These are phyloP conservation scores for Hemileccinum rubropunctum DNA, from an alignment of 768 basidiomycete species.

Conservation along the genomic window DNA sequence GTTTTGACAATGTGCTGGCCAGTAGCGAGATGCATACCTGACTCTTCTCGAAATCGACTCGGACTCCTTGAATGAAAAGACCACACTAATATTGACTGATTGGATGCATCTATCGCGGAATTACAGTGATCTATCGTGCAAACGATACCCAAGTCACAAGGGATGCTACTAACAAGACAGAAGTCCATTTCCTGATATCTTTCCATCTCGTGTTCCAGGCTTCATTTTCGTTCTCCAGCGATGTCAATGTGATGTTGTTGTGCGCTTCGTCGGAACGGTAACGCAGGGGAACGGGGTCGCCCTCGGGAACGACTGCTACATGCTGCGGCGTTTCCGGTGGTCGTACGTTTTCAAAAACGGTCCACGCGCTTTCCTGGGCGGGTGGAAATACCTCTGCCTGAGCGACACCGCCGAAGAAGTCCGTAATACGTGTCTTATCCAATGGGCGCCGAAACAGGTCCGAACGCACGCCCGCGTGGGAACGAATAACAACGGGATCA, in stretches of 20 bases:
- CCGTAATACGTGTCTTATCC: conserved; percentile 64
- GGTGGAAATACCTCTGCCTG: conserved; percentile 65
- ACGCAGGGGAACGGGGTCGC: not conserved
- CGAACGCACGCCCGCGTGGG: conserved; percentile 85
- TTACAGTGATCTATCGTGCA: conserved; percentile 9
- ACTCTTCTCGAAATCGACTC: not conserved
- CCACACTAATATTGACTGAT: not conserved
- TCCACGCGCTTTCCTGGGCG: conserved; percentile 1
- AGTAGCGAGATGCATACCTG: not conserved
- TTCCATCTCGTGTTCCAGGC: conserved; percentile 22
- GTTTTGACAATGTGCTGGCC: not conserved
- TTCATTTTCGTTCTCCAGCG: not conserved
- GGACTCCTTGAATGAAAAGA: not conserved
- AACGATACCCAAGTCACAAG: conserved; percentile 31
- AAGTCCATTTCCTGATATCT: conserved; percentile 28
- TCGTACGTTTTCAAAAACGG: not conserved
- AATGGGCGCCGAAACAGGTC: conserved; percentile 74
- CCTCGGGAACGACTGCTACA: not conserved
- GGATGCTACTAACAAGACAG: conserved; percentile 22
- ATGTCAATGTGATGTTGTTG: not conserved
- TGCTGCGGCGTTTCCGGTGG: not conserved
- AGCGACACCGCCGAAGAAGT: conserved; percentile 88
- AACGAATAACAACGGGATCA: conserved; percentile 70
- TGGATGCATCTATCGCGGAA: not conserved
- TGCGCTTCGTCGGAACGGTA: not conserved